Base-by-base conservation (phyloP, 192 early-diverging fungal species). In the Obelidium mucronatum region DNA sequence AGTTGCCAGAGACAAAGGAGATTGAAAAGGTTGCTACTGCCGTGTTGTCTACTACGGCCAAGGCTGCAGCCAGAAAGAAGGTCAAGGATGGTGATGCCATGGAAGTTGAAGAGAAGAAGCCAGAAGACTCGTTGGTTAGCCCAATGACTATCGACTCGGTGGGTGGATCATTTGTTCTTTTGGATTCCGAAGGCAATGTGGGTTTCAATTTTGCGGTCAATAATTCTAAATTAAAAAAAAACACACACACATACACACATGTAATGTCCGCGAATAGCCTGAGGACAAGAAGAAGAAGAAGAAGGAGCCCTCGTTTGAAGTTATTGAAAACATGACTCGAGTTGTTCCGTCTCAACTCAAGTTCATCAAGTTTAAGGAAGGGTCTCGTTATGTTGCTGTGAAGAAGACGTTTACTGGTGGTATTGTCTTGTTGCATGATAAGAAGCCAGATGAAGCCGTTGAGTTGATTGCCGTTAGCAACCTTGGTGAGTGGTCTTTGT, bases 21-120 rank as follows among this genome's bases (percentile, higher is more conserved):
- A 88, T 95, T 22, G 94, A 95, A 80, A 96, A 96, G 85, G 92
- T 98, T 1, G 94, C 94, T 1, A 97, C 95, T 19, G 97, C 97
- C 1, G 94, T 98, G 24, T 85, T 99, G 55, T 97, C 95, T 33
- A 98, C 97, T 3, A 98, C 98, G 15, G 94, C 94, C 42, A 98
- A 94, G 85, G 91, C 94, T 3, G 92, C 92, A 78, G 94, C 95
- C 13, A 83, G 92, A 35, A 93, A 92, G 8, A 94, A 93, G 83
- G 94, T 93, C 81, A 94, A 96, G 80, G 88, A 82, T 15, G 62
- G 39, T 31, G 79, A 81, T 67, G 79, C 80, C 2, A 84, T 84
- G 82, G 85, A 84, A 19, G 81, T 79, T 36, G 80, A 90, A 34
- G 87, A 89, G 40, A 88, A 89, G 76, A 84, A 91, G 71, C 84